phyloP scores from a whole-genome alignment of 139 green algal genomes.

The Closterium sp. region DNA sequence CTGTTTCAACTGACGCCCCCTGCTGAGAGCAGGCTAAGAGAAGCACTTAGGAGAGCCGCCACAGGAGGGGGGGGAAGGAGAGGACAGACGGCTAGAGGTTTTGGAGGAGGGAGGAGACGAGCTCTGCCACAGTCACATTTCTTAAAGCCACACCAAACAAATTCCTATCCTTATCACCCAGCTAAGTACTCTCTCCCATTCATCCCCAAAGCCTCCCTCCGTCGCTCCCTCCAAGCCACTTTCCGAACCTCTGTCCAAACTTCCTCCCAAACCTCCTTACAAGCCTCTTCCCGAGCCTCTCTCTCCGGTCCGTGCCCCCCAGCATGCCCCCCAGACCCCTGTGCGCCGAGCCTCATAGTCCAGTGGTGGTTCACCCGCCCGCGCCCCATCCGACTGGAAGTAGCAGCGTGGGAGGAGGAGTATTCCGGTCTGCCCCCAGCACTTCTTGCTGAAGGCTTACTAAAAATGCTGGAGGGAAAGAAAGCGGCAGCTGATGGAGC shows the following conservation, averaged over 20 bases:
- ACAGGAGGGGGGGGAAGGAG: not conserved
- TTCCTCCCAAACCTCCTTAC: not conserved
- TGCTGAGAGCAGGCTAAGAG: not conserved
- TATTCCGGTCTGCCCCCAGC: not conserved
- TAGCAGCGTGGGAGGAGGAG: not conserved
- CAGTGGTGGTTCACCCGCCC: not conserved
- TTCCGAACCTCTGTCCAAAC: not conserved
- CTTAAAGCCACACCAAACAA: not conserved
- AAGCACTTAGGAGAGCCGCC: not conserved
- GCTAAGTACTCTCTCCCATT: not conserved
- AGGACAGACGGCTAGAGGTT: not conserved
- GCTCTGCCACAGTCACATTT: not conserved
- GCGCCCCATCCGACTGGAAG: not conserved
- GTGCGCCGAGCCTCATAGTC: not conserved
- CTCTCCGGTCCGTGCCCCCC: not conserved
- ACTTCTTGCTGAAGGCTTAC: not conserved
- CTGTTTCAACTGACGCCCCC: not conserved
- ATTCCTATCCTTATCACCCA: not conserved
- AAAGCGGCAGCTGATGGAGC: not conserved
- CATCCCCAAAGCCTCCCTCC: not conserved
- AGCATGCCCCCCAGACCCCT: not conserved
- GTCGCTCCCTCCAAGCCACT: not conserved
- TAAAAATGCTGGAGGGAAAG: not conserved
- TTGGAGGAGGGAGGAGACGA: not conserved
- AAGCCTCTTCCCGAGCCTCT: not conserved